A percentile compares a stretch with the other conserved stretches of the same genome.
Evolutionary conservation across 2,329 filamentous ascomycete species (phyloP).

Genomic region (Pestalotiopsis fici): DNA sequence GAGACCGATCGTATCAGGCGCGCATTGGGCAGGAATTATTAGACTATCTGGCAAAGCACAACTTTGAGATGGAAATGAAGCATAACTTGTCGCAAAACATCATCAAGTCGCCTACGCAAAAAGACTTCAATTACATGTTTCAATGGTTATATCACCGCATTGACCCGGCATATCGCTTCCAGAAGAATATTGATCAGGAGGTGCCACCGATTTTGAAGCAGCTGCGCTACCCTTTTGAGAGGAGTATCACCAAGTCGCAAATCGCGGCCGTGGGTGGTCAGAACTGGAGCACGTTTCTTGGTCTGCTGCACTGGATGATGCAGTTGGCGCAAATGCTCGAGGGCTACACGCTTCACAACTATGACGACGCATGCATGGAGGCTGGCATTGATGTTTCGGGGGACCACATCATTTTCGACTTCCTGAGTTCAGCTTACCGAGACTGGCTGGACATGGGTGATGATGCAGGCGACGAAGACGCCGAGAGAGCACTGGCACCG

Average conservation of each 20-base stretch:
- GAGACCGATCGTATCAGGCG: conserved; percentile 76
- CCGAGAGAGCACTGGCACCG: conserved; percentile 74
- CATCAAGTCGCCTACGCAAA: conserved; percentile 92
- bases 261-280: conserved; percentile 93
- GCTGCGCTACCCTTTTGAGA: conserved; percentile 90
- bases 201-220: conserved; percentile 92
- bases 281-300: conserved; percentile 95
- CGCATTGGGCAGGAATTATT: conserved; percentile 86
- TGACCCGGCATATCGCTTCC: conserved; percentile 89
- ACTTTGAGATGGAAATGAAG: conserved; percentile 98
- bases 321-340: conserved; percentile 94
- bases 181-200: conserved; percentile 93
- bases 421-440: conserved; percentile 84
- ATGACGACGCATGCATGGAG: conserved; percentile 88
- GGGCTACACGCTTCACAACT: conserved; percentile 73
- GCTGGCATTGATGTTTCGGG: conserved; percentile 84
- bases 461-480: conserved; percentile 83
- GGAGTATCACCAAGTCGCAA: conserved; percentile 94
- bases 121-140: conserved; percentile 97
- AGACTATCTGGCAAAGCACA: conserved; percentile 89
- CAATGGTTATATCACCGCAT: conserved; percentile 97
- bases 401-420: conserved; percentile 93
- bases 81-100: conserved; percentile 89
- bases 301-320: conserved; percentile 98
- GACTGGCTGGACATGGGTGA: conserved; percentile 95